These are phyloP conservation scores for Rhodotorula sp. DNA, from an alignment of 1,284 basidiomycete genomes.

Conservation along the genomic window DNA sequence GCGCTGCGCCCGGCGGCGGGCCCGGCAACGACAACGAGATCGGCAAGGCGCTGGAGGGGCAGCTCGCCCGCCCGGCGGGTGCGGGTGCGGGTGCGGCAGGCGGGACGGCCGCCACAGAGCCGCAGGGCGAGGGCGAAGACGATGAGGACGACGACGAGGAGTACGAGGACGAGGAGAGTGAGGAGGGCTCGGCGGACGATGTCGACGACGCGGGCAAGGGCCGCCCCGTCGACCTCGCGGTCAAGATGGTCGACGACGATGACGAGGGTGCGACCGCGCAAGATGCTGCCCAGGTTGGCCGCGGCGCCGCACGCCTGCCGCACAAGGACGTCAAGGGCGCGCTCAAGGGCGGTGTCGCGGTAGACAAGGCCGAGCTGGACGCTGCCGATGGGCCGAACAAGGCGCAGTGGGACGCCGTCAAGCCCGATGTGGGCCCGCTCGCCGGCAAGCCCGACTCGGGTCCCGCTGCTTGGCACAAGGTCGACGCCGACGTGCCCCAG, in stretches of 20 bases:
- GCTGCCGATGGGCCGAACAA: constrained; percentile 27
- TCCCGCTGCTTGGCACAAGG: constrained; percentile 21
- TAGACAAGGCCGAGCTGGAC: constrained; percentile 9
- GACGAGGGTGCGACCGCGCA: constrained; percentile 50
- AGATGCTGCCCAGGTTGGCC: constrained; percentile 35
- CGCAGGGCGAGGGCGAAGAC: constrained; percentile 42
- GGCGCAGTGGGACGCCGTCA: constrained; percentile 23
- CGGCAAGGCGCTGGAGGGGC: constrained; percentile 9
- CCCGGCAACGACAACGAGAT: constrained; percentile 35
- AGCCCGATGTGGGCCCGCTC: constrained; percentile 18
- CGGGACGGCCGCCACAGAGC: constrained; percentile 34
- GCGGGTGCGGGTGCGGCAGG: constrained; percentile 7
- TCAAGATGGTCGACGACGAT: constrained; percentile 47
- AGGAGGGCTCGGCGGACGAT: constrained; percentile 37
- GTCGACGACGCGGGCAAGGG: constrained; percentile 47
- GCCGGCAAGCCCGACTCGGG: constrained; percentile 27
- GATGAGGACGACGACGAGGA: constrained; percentile 45
- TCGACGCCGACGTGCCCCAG: constrained; percentile 13
- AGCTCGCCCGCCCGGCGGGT: neutral
- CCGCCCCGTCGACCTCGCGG: constrained; percentile 45
- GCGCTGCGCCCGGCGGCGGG: constrained; percentile 35
- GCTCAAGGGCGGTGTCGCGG: constrained; percentile 6
- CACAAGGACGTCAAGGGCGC: neutral
- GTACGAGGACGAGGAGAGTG: constrained; percentile 42
- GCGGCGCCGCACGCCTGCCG: constrained; percentile 17